These are phyloP conservation scores for Salvia sclarea DNA, from an alignment of 305 asterid species.

Conservation along the genomic window DNA sequence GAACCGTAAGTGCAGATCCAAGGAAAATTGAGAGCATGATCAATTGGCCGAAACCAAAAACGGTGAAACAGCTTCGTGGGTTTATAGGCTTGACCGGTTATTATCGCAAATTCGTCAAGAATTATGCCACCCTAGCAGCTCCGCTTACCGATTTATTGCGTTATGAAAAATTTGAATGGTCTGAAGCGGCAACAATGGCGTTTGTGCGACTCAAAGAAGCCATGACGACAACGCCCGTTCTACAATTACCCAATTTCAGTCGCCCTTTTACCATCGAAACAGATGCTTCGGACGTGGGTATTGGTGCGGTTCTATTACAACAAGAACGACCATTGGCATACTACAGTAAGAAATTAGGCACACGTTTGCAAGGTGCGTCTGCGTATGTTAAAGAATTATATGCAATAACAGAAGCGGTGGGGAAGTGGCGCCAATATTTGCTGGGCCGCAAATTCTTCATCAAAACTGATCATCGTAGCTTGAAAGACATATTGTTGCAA, in stretches of 20 bases:
- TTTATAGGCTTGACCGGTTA: background rate
- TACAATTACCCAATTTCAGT: background rate
- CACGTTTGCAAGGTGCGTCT: background rate
- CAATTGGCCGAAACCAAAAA: background rate
- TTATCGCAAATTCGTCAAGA: background rate
- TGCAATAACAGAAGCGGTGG: background rate
- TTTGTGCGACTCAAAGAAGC: background rate
- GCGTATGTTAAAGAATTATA: background rate
- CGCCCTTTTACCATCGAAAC: background rate
- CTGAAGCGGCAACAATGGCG: background rate
- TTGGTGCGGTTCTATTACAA: background rate
- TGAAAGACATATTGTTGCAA: background rate
- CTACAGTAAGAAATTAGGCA: background rate
- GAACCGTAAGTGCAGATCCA: too few relatives aligned
- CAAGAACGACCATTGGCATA: background rate
- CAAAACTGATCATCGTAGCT: background rate
- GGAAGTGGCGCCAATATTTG: conserved; percentile 4
- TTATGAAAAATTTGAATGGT: too few relatives aligned
- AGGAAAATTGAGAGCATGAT: background rate
- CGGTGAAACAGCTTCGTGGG: background rate
- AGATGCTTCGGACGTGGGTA: background rate
- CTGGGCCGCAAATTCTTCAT: background rate
- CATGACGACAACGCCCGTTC: background rate
- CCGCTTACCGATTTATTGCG: too few relatives aligned
- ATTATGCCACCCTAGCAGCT: background rate